Conservation (phyloP, 2,329 filamentous ascomycete species). For the Aspergillus fumigatus region DNA sequence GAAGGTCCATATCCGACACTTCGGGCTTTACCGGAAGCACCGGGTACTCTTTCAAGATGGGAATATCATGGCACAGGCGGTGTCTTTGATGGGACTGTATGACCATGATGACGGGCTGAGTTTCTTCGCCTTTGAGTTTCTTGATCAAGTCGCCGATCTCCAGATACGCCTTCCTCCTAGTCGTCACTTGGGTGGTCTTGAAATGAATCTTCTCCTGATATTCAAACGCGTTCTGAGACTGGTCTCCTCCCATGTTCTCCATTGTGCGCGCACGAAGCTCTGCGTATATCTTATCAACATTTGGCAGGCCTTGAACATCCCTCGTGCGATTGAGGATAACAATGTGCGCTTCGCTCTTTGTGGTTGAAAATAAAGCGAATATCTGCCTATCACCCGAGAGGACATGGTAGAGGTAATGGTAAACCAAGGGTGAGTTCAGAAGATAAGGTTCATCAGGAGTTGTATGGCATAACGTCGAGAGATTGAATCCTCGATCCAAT, state of each 20-base stretch:
- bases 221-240: slow-evolving; percentile 74
- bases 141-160: slow-evolving; percentile 85
- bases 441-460: slow-evolving; percentile 71
- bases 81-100: slow-evolving; percentile 84
- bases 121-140: slow-evolving; percentile 83
- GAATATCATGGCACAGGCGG: slow-evolving; percentile 77
- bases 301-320: slow-evolving; percentile 82
- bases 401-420: slow-evolving; percentile 91
- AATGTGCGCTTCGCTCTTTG: slow-evolving; percentile 73
- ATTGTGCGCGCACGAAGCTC: slow-evolving; percentile 65
- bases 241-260: slow-evolving; percentile 62
- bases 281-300: slow-evolving; percentile 80
- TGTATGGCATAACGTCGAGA: slow-evolving; percentile 67
- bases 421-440: slow-evolving; percentile 67
- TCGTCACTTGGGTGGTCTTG: slow-evolving; percentile 82
- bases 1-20: slow-evolving; percentile 76
- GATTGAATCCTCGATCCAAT: slow-evolving; percentile 87
- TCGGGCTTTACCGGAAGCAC: slow-evolving; percentile 77
- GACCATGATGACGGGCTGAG: slow-evolving; percentile 73
- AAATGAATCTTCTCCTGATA: slow-evolving; percentile 86
- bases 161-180: slow-evolving; percentile 79
- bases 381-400: slow-evolving; percentile 85
- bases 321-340: slow-evolving; percentile 80
- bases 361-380: slow-evolving; percentile 87
- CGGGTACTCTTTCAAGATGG: slow-evolving; percentile 77